phyloP scores from a whole-genome alignment of 2,329 filamentous ascomycete species.

The Ceratocystis cubensis region DNA sequence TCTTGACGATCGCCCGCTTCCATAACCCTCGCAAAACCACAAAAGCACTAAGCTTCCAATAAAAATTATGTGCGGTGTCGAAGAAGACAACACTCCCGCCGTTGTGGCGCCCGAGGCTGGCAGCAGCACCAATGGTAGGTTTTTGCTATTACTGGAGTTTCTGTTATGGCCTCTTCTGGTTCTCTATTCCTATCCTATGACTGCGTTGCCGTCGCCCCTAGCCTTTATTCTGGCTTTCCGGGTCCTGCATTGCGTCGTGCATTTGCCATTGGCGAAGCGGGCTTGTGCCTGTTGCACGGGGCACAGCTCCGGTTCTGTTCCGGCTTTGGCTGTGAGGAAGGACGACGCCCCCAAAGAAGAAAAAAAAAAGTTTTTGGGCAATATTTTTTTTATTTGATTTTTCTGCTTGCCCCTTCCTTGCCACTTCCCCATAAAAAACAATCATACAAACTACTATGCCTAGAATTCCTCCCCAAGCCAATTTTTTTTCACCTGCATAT shows the following conservation, averaged over 20 bases:
- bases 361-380: slow-evolving; percentile 11
- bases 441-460: not conserved
- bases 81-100: slow-evolving; percentile 20
- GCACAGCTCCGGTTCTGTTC: slow-evolving; percentile 19
- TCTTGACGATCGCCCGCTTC: not conserved
- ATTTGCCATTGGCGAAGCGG: not conserved
- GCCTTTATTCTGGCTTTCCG: not conserved
- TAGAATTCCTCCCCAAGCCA: not conserved
- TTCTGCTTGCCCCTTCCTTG: slow-evolving; percentile 15
- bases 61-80: slow-evolving; percentile 18
- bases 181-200: not conserved
- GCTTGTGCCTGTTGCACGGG: not conserved
- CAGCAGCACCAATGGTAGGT: slow-evolving; percentile 13
- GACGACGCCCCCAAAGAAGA: slow-evolving; percentile 11
- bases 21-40: not conserved
- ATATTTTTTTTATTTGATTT: slow-evolving; percentile 3
- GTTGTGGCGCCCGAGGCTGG: slow-evolving; percentile 11
- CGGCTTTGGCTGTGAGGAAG: slow-evolving; percentile 11
- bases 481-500: slow-evolving; percentile 15
- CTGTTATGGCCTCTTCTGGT: not conserved
- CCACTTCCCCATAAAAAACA: slow-evolving; percentile 17
- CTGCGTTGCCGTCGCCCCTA: not conserved
- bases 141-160: not conserved
- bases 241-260: not conserved
- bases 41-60: no score